Conservation (phyloP, 345 rosid species). For the Corchorus olitorius region DNA sequence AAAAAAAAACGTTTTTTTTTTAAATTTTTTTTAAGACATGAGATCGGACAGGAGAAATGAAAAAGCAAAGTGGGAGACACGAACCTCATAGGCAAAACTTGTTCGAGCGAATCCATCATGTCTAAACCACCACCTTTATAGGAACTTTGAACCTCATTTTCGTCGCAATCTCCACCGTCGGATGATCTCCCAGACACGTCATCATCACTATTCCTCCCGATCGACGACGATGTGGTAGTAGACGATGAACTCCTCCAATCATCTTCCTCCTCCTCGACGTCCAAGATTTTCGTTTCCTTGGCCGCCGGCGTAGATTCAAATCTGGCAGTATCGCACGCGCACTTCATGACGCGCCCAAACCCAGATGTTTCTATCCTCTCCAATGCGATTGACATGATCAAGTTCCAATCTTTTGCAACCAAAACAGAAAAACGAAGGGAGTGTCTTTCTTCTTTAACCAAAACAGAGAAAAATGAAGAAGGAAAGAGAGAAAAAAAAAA, state of each 20-base stretch:
- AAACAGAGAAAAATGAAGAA: background rate
- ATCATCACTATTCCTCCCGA: conserved; percentile 61
- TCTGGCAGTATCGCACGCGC: conserved; percentile 12
- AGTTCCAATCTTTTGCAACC: background rate
- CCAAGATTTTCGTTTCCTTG: conserved; percentile 4
- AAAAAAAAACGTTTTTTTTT: background rate
- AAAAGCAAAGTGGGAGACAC: background rate
- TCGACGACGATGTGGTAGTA: conserved; percentile 53
- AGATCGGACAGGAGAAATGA: background rate
- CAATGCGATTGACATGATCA: conserved; percentile 35
- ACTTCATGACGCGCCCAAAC: conserved; percentile 14
- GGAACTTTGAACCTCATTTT: conserved; percentile 61
- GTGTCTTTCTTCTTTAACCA: background rate
- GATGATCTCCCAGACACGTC: conserved; percentile 32
- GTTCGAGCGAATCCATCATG: conserved; percentile 61
- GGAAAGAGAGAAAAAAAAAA: background rate
- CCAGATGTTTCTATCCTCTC: conserved; percentile 34
- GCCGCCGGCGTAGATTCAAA: background rate
- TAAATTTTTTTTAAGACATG: background rate
- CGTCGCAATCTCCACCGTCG: conserved; percentile 41
- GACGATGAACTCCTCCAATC: conserved; percentile 33
- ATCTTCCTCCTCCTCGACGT: conserved; percentile 23
- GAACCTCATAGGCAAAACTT: conserved; percentile 67
- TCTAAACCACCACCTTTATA: conserved; percentile 54
- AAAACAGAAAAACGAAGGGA: background rate